Evolutionary conservation across 495 filamentous ascomycete genomes (phyloP).

Genomic region (Glarea lozoyensis): DNA sequence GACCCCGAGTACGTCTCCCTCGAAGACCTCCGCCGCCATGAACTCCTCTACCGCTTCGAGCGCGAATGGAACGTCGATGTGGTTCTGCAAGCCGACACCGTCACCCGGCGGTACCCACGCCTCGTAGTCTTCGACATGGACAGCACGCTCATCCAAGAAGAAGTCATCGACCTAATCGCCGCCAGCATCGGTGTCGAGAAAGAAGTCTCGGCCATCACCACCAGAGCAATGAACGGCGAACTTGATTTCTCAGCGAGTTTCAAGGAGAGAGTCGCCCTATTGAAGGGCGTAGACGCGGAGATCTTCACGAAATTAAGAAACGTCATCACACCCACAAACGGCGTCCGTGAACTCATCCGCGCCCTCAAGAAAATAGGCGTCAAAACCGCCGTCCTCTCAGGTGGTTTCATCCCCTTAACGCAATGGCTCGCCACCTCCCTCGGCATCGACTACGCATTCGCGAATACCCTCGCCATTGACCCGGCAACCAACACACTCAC

Average conservation of each 20-base stretch:
- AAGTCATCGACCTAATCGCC: conserved; percentile 93
- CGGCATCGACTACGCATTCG: conserved; percentile 76
- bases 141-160: conserved; percentile 88
- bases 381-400: conserved; percentile 82
- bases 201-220: conserved; percentile 62
- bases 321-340: conserved; percentile 69
- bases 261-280: conserved; percentile 64
- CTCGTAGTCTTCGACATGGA: conserved; percentile 98
- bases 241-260: conserved; percentile 85
- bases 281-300: conserved; percentile 67
- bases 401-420: conserved; percentile 84
- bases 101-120: conserved; percentile 69
- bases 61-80: conserved; percentile 82
- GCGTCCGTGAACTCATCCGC: conserved; percentile 62
- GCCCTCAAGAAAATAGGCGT: conserved; percentile 67
- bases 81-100: conserved; percentile 57
- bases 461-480: conserved; percentile 71
- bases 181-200: conserved; percentile 61
- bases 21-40: conserved; percentile 62
- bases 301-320: conserved; percentile 74
- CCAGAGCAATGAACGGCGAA: conserved; percentile 90
- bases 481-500: conserved; percentile 56
- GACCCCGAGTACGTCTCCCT: conserved; percentile 60
- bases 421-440: conserved; percentile 73
- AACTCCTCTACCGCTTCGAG: conserved; percentile 74